Evolutionary conservation across 108 stramenopile species (phyloP).

Genomic region (Skeletonema grethae): DNA sequence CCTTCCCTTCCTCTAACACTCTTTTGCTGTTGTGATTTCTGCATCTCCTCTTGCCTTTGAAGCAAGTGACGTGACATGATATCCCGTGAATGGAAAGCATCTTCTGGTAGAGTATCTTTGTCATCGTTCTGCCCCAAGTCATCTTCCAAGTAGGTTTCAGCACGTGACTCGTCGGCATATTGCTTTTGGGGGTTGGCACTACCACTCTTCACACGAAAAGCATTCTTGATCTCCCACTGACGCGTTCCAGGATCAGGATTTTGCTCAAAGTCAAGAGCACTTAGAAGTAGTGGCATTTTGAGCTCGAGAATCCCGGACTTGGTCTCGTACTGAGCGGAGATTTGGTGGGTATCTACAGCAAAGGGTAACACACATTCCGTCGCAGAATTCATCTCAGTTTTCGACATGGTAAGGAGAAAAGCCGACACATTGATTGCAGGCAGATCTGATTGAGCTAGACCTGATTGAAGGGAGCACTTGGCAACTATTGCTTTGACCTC

Average conservation of each 20-base stretch:
- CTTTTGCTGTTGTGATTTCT: not conserved
- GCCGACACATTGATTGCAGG: conserved; percentile 23
- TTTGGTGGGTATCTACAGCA: conserved; percentile 25
- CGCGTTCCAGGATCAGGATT: conserved; percentile 40
- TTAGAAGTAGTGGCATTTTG: conserved; percentile 31
- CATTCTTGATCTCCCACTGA: conserved; percentile 37
- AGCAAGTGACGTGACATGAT: conserved; percentile 23
- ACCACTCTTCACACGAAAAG: conserved; percentile 3
- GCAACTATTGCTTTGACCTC: not conserved
- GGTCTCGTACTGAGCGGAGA: conserved; percentile 7
- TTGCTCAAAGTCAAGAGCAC: conserved; percentile 6
- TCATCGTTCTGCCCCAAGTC: not conserved
- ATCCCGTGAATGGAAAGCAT: conserved; percentile 39
- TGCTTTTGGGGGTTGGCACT: not conserved
- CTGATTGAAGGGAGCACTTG: not conserved
- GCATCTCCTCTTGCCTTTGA: conserved; percentile 32
- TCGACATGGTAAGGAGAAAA: conserved; percentile 17
- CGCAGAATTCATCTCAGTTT: conserved; percentile 3
- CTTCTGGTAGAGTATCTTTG: conserved; percentile 29
- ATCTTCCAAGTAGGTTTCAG: not conserved
- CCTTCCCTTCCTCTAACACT: conserved; percentile 5
- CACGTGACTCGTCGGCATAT: not conserved
- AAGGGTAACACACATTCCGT: conserved; percentile 43
- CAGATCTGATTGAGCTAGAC: not conserved
- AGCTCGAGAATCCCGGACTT: conserved; percentile 17